Evolutionary conservation across 2,329 filamentous ascomycete genomes (phyloP).

Genomic region (Penicillium fuscoglaucum): DNA sequence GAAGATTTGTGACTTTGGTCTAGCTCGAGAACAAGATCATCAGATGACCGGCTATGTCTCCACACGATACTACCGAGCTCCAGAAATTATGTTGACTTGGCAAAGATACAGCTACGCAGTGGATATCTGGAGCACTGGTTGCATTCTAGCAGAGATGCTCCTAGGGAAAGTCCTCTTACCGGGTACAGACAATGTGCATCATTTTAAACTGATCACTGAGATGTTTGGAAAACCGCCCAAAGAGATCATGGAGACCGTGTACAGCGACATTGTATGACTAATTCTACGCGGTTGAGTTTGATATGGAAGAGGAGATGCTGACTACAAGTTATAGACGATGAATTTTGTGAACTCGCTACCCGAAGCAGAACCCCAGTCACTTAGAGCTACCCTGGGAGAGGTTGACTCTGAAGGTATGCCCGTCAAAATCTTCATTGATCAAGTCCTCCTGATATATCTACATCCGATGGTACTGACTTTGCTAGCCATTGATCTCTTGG

Average conservation of each 20-base stretch:
- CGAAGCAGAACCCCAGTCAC: not conserved
- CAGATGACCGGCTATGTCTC: constrained; percentile 99
- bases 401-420: constrained; percentile 5
- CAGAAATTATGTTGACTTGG: constrained; percentile 99
- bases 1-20: constrained; percentile 97
- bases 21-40: constrained; percentile 94
- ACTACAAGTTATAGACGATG: constrained; percentile 1
- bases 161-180: constrained; percentile 96
- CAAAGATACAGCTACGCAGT: constrained; percentile 99
- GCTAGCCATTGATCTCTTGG: constrained; percentile 86
- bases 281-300: too few relatives aligned
- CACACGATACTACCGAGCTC: constrained; percentile 94
- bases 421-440: not conserved
- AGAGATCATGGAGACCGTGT: constrained; percentile 96
- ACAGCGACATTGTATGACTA: constrained; percentile 73
- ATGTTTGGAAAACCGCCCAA: constrained; percentile 91
- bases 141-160: constrained; percentile 98
- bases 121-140: constrained; percentile 98
- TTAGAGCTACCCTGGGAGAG: not conserved
- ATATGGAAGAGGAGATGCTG: not conserved
- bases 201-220: constrained; percentile 98
- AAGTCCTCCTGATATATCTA: not conserved
- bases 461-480: constrained; percentile 37
- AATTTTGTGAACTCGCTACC: constrained; percentile 8
- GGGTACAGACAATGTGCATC: constrained; percentile 97